Base-by-base conservation (phyloP, 768 basidiomycete genomes). In the Cantharellus cinnabarinus region DNA sequence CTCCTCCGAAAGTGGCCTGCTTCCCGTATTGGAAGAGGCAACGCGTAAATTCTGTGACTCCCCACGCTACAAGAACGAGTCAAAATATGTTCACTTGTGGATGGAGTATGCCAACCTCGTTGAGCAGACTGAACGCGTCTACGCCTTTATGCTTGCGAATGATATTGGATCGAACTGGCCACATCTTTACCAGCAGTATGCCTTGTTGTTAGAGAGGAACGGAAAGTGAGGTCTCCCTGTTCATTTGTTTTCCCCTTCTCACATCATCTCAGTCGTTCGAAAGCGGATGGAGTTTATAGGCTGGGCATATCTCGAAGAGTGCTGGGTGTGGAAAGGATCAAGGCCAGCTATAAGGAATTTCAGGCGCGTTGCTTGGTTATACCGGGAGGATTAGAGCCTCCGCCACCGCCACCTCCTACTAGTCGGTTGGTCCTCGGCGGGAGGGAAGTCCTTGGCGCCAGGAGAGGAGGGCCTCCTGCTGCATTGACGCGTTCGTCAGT, bases 61-160 rank as follows among this genome's bases (percentile, higher is more conserved):
- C 67, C 73, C 77, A n/a, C 71, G 80, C 10, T 98, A 95, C 70
- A 83, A 80, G 68, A 65, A 66, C 54, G 81, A 98, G 73, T 71
- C 89, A 56, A 78, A 94, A 48, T 95, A 97, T 70, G 75, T 97
- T 55, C 88, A 89, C 68, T 69, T 97, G 20, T 99, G 95, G 95
- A 78, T 82, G 29, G 75, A 85, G 55, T 91, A 94, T 68, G 84
- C 91, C 5, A 79, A 79, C 58, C 78, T 85, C 65, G 79, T 89
- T 58, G 83, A 90, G 65, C 77, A 79, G 64, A 74, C 82, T 2
- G 74, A 76, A 15, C 77, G 91, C 68, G 76, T 89, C 63, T 97
- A 88, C 70, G 77, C 80, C 63, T 98, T 91, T 71, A 70, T 97
- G 67, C 75, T 95, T 63, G 83, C 82, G 3, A 91, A 90, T 65